phyloP scores from a whole-genome alignment of 176 grass and related monocot genomes.

The Musa acuminata region DNA sequence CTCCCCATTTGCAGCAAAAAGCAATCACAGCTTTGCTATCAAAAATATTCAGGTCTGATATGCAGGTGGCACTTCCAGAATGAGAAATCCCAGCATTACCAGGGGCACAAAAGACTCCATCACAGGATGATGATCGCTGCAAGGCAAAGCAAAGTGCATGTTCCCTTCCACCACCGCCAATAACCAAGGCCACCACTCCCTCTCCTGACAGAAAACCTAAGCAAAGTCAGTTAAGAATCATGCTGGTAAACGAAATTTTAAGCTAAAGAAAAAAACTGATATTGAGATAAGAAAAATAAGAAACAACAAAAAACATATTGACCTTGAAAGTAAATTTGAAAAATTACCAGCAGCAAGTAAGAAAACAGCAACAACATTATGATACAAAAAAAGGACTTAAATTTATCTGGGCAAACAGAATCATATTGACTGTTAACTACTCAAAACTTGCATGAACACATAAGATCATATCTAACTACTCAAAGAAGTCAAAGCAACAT shows the following conservation, averaged over 20 bases:
- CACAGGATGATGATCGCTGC: conserved; percentile 52
- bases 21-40: conserved; percentile 38
- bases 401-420: no score
- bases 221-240: background rate
- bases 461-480: no score
- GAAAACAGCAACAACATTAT: no score
- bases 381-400: no score
- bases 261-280: no score
- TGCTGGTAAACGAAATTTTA: background rate
- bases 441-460: no score
- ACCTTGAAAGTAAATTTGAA: no score
- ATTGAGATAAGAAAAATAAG: no score
- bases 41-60: conserved; percentile 47
- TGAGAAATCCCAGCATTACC: conserved; percentile 68
- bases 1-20: conserved; percentile 44
- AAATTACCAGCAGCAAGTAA: no score
- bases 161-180: conserved; percentile 84
- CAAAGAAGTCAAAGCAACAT: no score
- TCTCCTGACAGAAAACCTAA: conserved; percentile 25
- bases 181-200: conserved; percentile 49
- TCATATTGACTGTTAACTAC: no score
- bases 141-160: conserved; percentile 80
- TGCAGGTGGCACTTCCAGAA: conserved; percentile 49
- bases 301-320: no score
- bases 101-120: conserved; percentile 60